These are phyloP conservation scores for Ilex paraguariensis DNA, from an alignment of 305 asterid genomes.

Conservation along the genomic window DNA sequence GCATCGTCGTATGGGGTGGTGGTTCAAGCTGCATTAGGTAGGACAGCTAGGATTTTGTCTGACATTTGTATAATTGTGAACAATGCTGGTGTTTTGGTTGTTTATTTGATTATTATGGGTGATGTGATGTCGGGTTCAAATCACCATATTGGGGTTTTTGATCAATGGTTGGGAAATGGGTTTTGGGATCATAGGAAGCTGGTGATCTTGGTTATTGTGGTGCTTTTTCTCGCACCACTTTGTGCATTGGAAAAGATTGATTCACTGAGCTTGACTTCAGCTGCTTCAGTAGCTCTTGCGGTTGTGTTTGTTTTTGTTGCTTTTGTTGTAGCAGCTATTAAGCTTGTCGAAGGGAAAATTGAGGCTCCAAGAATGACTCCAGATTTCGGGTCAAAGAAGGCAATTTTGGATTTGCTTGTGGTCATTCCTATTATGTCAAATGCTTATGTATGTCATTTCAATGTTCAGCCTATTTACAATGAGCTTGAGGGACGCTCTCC, in stretches of 20 bases:
- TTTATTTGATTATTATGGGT: slow-evolving; percentile 87
- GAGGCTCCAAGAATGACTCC: slow-evolving; percentile 79
- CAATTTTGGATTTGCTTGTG: slow-evolving; percentile 81
- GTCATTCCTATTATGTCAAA: slow-evolving; percentile 97
- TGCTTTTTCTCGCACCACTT: slow-evolving; percentile 77
- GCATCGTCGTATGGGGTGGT: slow-evolving; percentile 84
- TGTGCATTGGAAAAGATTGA: slow-evolving; percentile 84
- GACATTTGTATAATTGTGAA: slow-evolving; percentile 78
- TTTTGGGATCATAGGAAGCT: slow-evolving; percentile 86
- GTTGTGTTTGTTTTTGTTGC: slow-evolving; percentile 72
- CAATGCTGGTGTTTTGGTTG: slow-evolving; percentile 83
- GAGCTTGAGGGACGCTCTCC: slow-evolving; percentile 83
- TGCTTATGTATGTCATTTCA: slow-evolving; percentile 91
- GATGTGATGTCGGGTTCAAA: slow-evolving; percentile 91
- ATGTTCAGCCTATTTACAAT: slow-evolving; percentile 87
- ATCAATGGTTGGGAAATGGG: slow-evolving; percentile 87
- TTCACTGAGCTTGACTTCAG: slow-evolving; percentile 73
- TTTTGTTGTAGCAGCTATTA: slow-evolving; percentile 49
- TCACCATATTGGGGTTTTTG: slow-evolving; percentile 77
- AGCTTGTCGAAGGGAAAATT: slow-evolving; percentile 72
- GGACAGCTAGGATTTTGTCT: slow-evolving; percentile 52
- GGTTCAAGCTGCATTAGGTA: slow-evolving; percentile 82
- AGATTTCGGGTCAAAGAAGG: slow-evolving; percentile 66
- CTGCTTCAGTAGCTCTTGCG: slow-evolving; percentile 93
- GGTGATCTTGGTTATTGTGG: slow-evolving; percentile 55